Evolutionary conservation across 2,329 filamentous ascomycete species (phyloP).

Genomic region (Fusarium sp.): DNA sequence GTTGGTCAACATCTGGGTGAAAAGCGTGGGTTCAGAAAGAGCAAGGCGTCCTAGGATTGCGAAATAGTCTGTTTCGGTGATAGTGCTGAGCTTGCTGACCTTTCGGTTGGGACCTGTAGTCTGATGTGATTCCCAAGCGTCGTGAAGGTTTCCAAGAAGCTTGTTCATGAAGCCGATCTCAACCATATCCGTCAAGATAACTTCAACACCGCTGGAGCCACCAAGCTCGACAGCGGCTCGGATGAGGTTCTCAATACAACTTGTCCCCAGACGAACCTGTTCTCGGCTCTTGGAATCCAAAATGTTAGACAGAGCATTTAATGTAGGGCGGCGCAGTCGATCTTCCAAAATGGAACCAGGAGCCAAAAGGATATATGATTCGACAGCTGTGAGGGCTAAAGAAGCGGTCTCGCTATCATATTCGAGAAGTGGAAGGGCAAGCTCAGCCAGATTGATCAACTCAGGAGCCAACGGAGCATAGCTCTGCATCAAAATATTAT

Average conservation of each 20-base stretch:
- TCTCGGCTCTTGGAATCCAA: constrained; percentile 69
- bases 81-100: constrained; percentile 75
- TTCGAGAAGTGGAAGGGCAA: constrained; percentile 74
- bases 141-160: constrained; percentile 74
- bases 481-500: constrained; percentile 76
- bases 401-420: constrained; percentile 73
- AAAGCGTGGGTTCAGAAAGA: constrained; percentile 76
- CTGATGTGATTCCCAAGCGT: constrained; percentile 80
- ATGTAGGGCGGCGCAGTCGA: constrained; percentile 63
- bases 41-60: constrained; percentile 83
- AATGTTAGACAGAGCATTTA: constrained; percentile 62
- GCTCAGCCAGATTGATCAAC: constrained; percentile 72
- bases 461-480: constrained; percentile 70
- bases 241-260: constrained; percentile 74
- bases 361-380: constrained; percentile 78
- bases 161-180: constrained; percentile 72
- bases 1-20: constrained; percentile 69
- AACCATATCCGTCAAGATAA: constrained; percentile 75
- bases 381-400: constrained; percentile 72
- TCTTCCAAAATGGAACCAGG: constrained; percentile 74
- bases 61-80: constrained; percentile 88
- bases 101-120: constrained; percentile 84
- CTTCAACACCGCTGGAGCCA: constrained; percentile 68
- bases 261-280: constrained; percentile 68
- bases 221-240: constrained; percentile 72